These are phyloP conservation scores for Pezicula carpinea DNA, from an alignment of 2,329 filamentous ascomycete genomes.

Conservation along the genomic window DNA sequence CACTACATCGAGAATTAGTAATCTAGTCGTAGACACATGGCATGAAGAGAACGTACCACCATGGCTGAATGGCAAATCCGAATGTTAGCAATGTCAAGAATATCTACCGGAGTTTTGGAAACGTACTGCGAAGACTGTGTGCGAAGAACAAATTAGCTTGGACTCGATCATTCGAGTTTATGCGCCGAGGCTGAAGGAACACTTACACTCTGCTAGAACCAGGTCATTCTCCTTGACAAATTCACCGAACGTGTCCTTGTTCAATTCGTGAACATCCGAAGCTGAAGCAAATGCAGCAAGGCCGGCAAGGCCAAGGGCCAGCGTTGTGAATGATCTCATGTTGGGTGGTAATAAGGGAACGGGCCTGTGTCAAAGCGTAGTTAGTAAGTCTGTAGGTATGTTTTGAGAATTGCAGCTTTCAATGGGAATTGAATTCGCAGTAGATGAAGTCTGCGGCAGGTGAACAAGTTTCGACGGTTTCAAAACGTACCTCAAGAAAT, in stretches of 20 bases:
- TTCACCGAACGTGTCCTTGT: conserved; percentile 78
- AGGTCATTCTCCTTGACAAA: conserved; percentile 85
- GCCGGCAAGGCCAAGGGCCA: conserved; percentile 26
- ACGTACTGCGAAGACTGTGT: conserved; percentile 92
- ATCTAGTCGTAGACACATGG: conserved; percentile 16
- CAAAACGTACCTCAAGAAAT: too few species aligned
- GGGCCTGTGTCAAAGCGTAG: conserved; percentile 10
- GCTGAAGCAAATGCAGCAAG: conserved; percentile 53
- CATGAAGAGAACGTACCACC: conserved; percentile 26
- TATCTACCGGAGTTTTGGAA: conserved; percentile 38
- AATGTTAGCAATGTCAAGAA: conserved; percentile 21
- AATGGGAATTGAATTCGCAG: background rate
- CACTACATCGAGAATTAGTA: conserved; percentile 34
- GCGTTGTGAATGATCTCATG: conserved; percentile 27
- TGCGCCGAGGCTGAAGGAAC: background rate
- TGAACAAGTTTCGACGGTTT: too few species aligned
- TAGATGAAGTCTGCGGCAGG: background rate
- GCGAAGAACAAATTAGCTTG: conserved; percentile 15
- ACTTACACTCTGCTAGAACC: conserved; percentile 89
- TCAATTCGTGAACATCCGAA: conserved; percentile 82
- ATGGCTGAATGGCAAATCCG: conserved; percentile 24
- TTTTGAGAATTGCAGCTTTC: background rate
- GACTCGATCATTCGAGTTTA: conserved; percentile 1
- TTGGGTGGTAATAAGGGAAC: conserved; percentile 9
- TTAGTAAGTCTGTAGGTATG: conserved; percentile 4